These are phyloP conservation scores for Termitomyces sp. DNA, from an alignment of 1,284 basidiomycete species.

Conservation along the genomic window DNA sequence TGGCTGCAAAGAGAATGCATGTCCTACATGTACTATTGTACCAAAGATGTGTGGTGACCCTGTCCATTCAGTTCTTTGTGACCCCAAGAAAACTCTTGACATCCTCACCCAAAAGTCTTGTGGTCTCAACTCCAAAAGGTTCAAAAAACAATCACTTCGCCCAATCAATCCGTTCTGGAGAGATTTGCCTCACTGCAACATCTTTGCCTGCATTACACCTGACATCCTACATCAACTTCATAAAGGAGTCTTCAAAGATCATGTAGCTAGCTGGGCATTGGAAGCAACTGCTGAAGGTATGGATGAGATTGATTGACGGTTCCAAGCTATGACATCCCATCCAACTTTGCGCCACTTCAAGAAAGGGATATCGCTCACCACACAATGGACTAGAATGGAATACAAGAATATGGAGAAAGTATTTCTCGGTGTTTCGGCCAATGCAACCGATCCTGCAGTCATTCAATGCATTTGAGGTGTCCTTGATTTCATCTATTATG, in stretches of 20 bases:
- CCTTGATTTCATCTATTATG: conserved; percentile 5
- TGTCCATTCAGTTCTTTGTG: neutral
- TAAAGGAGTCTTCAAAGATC: neutral
- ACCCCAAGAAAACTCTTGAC: neutral
- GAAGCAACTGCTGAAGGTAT: neutral
- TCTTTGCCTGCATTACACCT: neutral
- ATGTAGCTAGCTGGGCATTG: neutral
- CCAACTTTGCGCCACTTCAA: neutral
- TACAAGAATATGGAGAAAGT: conserved; percentile 5
- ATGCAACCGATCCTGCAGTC: neutral
- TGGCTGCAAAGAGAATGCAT: conserved; percentile 1
- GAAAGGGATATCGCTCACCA: neutral
- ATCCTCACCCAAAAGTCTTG: neutral
- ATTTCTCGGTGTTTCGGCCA: conserved; percentile 1
- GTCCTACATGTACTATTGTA: neutral
- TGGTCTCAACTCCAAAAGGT: neutral
- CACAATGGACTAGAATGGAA: conserved; percentile 1
- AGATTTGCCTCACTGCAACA: conserved; percentile 2
- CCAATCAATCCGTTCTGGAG: conserved; percentile 2
- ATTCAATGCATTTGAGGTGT: neutral
- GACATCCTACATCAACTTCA: conserved; percentile 3
- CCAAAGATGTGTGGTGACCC: neutral
- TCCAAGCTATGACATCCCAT: neutral
- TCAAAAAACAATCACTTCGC: neutral
- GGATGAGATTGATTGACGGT: neutral